These are phyloP conservation scores for Samsoniella hepiali DNA, from an alignment of 2,329 filamentous ascomycete species.

Conservation along the genomic window DNA sequence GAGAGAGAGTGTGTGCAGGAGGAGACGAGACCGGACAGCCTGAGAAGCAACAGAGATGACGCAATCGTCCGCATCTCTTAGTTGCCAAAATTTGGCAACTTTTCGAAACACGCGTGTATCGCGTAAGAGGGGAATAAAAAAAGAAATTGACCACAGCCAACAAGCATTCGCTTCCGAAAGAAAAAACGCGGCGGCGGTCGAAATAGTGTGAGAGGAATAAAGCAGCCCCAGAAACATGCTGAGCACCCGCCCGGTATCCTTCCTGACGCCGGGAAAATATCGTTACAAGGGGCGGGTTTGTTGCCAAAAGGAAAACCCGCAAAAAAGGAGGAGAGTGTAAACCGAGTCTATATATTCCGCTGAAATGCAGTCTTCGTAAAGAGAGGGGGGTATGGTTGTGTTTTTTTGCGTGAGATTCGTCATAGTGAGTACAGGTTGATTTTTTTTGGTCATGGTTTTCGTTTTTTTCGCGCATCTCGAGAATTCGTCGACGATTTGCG, in stretches of 20 bases:
- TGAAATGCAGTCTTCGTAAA: constrained; percentile 15
- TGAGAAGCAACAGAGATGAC: too few species aligned
- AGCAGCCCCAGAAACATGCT: background rate
- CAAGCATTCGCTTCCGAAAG: background rate
- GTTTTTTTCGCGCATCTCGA: background rate
- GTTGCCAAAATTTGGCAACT: background rate
- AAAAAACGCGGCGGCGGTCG: background rate
- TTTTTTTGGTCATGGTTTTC: background rate
- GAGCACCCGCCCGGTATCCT: background rate
- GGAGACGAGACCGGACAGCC: too few species aligned
- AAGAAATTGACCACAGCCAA: background rate
- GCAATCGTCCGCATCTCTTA: too few species aligned
- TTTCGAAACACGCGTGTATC: background rate
- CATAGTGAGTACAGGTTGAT: constrained; percentile 8
- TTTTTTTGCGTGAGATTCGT: constrained; percentile 7
- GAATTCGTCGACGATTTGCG: background rate
- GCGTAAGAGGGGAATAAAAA: background rate
- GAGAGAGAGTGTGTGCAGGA: too few species aligned
- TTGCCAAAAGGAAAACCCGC: background rate
- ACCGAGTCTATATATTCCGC: constrained; percentile 17
- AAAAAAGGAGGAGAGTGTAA: constrained; percentile 18
- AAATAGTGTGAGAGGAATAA: constrained; percentile 3
- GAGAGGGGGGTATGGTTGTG: constrained; percentile 15
- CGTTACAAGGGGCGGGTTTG: background rate
- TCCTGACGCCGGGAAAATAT: background rate